Evolutionary conservation across 129 eudicot genomes (phyloP), one percentile per base, ranked within the genome.

Genomic region (Silybum marianum): DNA sequence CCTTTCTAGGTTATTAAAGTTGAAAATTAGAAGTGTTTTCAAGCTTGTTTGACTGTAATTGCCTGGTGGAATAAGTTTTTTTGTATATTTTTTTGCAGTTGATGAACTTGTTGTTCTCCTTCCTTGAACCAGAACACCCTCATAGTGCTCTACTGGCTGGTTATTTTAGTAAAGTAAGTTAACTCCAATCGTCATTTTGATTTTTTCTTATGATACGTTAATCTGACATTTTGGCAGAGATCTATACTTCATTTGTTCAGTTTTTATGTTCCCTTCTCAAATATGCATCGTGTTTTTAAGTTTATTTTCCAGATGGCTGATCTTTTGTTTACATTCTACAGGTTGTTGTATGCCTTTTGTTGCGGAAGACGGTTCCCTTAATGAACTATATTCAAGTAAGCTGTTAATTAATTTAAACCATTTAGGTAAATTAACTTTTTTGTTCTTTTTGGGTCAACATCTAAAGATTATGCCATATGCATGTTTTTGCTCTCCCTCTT

Each of bases 301-400:
- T 11, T 79, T 42, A 21, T 46, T 70, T n/a, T 77, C 69, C 32
- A 11, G 71, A 65, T 62, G 12, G 77, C 48, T 81, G 40, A 69
- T 84, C 42, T 69, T 69, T 73, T 78, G 62, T 58, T 85, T 74
- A 79, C 51, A 18, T 34, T 80, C 73, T 54, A 71, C 77, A 95
- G 98, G 98, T 95, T 73, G 97, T 90, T 73, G 84, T 92, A 75
- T 92, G 97, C 90, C 87, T 95, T 72, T 70, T 95, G 86, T 80
- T 92, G 90, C 88, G 97, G 85, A 95, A 95, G 97, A 90, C 97
- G 6, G 92, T 82, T 83, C 81, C 97, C 75, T 72, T 95, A 30
- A 95, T 92, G 97, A 90, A 88, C 83, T 95, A 95, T 83, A 88
- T 92, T 71, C 93, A 78, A 85, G 98, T 95, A 89, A 89, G 93